Evolutionary conservation across 208 protist genomes (phyloP).

Genomic region (Leptomonas seymouri): DNA sequence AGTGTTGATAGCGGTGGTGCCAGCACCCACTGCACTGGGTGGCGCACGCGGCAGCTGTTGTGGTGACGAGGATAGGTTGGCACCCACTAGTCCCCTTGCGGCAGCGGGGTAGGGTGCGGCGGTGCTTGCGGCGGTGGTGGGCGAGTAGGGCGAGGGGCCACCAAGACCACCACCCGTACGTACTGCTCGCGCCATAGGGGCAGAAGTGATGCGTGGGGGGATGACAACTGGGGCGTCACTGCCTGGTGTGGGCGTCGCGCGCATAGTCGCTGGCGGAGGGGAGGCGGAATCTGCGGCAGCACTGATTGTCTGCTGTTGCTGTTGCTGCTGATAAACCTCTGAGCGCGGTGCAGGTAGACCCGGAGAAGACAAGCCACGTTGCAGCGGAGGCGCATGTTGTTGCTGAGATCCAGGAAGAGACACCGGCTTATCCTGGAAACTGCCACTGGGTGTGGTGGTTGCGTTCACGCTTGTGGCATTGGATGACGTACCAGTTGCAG

Average conservation of each 20-base stretch:
- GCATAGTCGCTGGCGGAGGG: not conserved
- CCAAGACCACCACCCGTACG: not conserved
- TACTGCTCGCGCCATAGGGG: constrained; percentile 28
- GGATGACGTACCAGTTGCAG: constrained; percentile 13
- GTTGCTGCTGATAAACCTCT: constrained; percentile 15
- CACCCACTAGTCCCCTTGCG: constrained; percentile 7
- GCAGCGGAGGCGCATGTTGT: constrained; percentile 3
- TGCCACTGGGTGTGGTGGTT: not conserved
- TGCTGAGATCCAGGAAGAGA: not conserved
- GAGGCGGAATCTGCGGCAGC: constrained; percentile 1
- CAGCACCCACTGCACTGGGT: not conserved
- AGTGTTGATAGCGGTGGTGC: not conserved
- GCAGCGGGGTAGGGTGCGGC: constrained; percentile 17
- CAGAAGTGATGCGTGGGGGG: constrained; percentile 33
- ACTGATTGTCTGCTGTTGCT: constrained; percentile 17
- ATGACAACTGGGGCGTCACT: constrained; percentile 14
- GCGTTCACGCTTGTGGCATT: constrained; percentile 4
- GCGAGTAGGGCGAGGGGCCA: constrained; percentile 12
- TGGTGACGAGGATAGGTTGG: not conserved
- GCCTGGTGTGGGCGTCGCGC: not conserved
- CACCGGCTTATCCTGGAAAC: not conserved
- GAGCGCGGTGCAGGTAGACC: constrained; percentile 29
- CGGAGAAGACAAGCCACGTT: constrained; percentile 22
- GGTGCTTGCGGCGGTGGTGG: not conserved
- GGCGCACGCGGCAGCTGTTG: constrained; percentile 16